Evolutionary conservation across 2,329 filamentous ascomycete species (phyloP).

Genomic region (Fusarium proliferatum): DNA sequence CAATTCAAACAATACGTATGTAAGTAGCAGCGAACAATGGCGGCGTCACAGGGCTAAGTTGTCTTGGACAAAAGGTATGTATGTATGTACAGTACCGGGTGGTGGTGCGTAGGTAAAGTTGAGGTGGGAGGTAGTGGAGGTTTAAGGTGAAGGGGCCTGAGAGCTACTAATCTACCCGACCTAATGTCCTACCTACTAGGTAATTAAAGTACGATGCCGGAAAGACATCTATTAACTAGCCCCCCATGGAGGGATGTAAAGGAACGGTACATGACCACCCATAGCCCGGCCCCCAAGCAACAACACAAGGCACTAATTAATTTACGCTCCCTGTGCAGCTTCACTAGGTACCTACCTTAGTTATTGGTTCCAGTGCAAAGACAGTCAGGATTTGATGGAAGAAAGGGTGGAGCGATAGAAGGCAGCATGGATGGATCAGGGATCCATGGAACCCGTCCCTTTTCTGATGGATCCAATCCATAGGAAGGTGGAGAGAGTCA

Average conservation of each 20-base stretch:
- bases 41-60: conserved; percentile 12
- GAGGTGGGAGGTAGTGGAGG: conserved; percentile 28
- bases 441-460: conserved; percentile 31
- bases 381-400: conserved; percentile 38
- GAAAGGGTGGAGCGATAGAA: conserved; percentile 35
- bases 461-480: conserved; percentile 27
- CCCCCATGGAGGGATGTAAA: conserved; percentile 9
- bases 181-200: background rate
- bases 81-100: conserved; percentile 15
- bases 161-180: background rate
- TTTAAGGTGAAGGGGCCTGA: conserved; percentile 21
- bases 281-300: conserved; percentile 33
- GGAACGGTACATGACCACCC: conserved; percentile 7
- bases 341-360: conserved; percentile 12
- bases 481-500: conserved; percentile 13
- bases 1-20: conserved; percentile 17
- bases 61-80: conserved; percentile 16
- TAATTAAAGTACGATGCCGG: background rate
- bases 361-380: conserved; percentile 23
- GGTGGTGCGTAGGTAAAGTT: background rate
- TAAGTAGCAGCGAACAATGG: conserved; percentile 12
- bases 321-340: conserved; percentile 38
- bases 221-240: background rate
- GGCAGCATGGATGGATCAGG: conserved; percentile 24
- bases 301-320: conserved; percentile 43